Percentiles rank a stretch among this genome's conserved stretches.
These are phyloP conservation scores for Chrysanthemum lavandulifolium DNA, from an alignment of 129 eudicot genomes.

Conservation along the genomic window DNA sequence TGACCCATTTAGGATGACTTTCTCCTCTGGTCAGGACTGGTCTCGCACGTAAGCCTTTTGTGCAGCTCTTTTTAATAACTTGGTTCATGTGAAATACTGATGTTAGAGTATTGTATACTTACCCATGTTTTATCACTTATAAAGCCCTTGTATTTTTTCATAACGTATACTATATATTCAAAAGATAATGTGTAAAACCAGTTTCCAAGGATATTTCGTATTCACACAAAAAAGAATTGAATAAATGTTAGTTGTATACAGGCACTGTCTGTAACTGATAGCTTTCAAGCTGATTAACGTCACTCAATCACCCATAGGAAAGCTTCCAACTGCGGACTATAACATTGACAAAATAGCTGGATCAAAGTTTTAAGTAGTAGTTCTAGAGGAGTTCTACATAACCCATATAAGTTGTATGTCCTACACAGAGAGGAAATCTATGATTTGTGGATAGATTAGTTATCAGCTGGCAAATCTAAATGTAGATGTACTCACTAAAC, in stretches of 20 bases:
- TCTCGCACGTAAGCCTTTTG: not conserved
- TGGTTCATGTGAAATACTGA: not conserved
- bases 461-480: not conserved
- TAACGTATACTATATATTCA: not conserved
- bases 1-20: slow-evolving; percentile 2
- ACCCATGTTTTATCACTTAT: not conserved
- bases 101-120: not conserved
- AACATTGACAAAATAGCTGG: not conserved
- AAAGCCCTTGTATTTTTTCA: not conserved
- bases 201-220: not conserved
- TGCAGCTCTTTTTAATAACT: not conserved
- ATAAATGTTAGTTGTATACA: too few relatives aligned
- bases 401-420: not conserved
- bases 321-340: not conserved
- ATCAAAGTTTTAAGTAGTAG: not conserved
- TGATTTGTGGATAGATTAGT: too few relatives aligned
- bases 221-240: not conserved
- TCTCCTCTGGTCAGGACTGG: not conserved
- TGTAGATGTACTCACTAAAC: not conserved
- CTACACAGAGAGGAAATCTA: not conserved
- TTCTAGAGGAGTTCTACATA: not conserved
- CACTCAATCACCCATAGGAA: not conserved
- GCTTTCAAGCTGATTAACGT: too few relatives aligned
- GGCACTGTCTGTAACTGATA: too few relatives aligned
- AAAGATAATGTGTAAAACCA: not conserved